These are phyloP conservation scores for Hericium alpestre DNA, from an alignment of 768 basidiomycete genomes.

Conservation along the genomic window DNA sequence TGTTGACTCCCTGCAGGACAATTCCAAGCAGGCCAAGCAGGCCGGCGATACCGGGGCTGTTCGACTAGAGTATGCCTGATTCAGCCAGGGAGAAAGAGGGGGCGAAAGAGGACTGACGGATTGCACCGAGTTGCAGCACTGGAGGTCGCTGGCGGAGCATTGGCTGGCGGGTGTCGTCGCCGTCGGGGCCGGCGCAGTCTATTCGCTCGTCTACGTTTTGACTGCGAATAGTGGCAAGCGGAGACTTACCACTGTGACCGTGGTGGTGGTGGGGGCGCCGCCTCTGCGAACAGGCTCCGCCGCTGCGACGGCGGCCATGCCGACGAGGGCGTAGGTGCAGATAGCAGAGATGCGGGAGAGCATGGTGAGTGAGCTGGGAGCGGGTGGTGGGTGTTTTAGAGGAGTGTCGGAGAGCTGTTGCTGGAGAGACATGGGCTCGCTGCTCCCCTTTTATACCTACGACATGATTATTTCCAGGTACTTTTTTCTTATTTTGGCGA, in stretches of 20 bases:
- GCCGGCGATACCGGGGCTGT: neutral
- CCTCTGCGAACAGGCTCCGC: conserved; percentile 7
- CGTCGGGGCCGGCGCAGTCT: conserved; percentile 2
- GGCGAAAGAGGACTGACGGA: conserved; percentile 3
- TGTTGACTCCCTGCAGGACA: neutral
- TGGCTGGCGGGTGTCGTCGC: conserved; percentile 3
- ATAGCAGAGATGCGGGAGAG: neutral
- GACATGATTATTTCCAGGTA: too few species aligned
- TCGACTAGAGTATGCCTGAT: neutral
- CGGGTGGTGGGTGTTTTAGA: neutral
- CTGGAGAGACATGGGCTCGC: too few species aligned
- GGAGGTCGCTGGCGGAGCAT: conserved; percentile 13
- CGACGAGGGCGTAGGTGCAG: conserved; percentile 8
- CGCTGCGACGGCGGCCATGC: conserved; percentile 14
- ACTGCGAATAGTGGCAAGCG: neutral
- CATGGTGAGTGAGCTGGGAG: neutral
- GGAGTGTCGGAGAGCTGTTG: too few species aligned
- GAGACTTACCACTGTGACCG: conserved; percentile 1
- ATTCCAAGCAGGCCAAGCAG: conserved; percentile 1
- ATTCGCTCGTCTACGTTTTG: neutral
- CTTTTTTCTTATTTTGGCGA: too few species aligned
- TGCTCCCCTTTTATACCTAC: too few species aligned
- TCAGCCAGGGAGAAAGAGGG: neutral
- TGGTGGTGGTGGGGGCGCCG: conserved; percentile 3
- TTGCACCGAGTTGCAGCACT: conserved; percentile 16